Base-by-base conservation (phyloP, 169 alveolate genomes). In the Plasmodium knowlesi region DNA sequence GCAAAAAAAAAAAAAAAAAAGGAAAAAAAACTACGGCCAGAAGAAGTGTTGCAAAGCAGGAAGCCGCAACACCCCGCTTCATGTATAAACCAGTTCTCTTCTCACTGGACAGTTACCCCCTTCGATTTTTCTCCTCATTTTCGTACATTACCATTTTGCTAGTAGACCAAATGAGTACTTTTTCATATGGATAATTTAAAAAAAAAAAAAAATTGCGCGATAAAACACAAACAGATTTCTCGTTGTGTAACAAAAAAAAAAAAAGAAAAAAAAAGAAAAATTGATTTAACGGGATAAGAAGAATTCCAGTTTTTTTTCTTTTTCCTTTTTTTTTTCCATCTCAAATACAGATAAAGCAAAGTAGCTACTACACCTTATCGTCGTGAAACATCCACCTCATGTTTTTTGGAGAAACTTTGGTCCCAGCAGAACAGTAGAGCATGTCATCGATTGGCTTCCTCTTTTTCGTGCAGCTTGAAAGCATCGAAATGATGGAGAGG, bases 351-450 rank as follows among this genome's bases (percentile, higher is more conserved):
- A 74, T 16, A 57, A 2, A 8, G 22, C 82, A 32, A n/a, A n/a
- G 37, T 22, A 14, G 43, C 73, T 1, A 16, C 67, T 84, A 94
- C 28, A 95, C 95, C 50, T 67, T 84, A 90, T 92, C 96, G 61
- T 95, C 97, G 73, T 95, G 97, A 89, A 95, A 95, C 80, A 79
- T 41, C 97, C 97, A 95, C 16, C 84, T 92, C 94, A 92, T 92
- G 9, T 82, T 78, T 76, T 95, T 95, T 1, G 97, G 97, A 50
- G 95, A 82, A 53, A 78, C 73, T 70, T 46, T 39, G 0, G 84
- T 78, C 54, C 96, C 91, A n/a, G 94, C 50, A 30, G 89, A 85
- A 84, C 96, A 93, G 89, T 95, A 95, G 34, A 82, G 57, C 39
- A 67, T 71, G 78, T 95, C 95, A 74, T 95, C 97, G 39, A 86